These are phyloP conservation scores for Fragilariopsis cylindrus DNA, from an alignment of 108 stramenopile genomes.

Conservation along the genomic window DNA sequence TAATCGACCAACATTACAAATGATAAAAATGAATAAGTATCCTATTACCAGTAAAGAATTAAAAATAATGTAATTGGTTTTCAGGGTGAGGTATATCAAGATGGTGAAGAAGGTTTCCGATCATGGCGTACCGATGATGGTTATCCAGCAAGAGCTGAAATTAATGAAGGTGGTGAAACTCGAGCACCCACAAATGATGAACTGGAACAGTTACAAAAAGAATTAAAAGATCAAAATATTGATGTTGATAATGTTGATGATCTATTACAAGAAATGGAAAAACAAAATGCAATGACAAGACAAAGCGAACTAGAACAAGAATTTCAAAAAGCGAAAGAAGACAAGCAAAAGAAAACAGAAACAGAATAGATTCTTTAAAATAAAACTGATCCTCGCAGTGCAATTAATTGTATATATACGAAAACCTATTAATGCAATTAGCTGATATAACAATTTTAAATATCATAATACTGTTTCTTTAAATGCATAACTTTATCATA, in stretches of 20 bases:
- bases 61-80: constrained; percentile 69
- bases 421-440: too few species aligned
- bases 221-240: constrained; percentile 43
- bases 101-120: constrained; percentile 72
- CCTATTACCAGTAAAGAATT: constrained; percentile 32
- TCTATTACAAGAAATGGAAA: background rate
- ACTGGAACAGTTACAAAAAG: constrained; percentile 54
- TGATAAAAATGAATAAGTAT: constrained; percentile 47
- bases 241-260: constrained; percentile 8
- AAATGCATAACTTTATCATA: too few species aligned
- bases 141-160: constrained; percentile 59
- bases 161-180: constrained; percentile 38
- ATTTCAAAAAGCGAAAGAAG: background rate
- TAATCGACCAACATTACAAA: constrained; percentile 56
- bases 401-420: too few species aligned
- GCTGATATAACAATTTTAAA: too few species aligned
- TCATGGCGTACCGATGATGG: constrained; percentile 75
- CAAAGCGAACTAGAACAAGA: background rate
- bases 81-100: constrained; percentile 76
- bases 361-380: too few species aligned
- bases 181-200: constrained; percentile 61
- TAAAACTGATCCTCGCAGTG: too few species aligned
- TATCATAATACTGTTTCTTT: too few species aligned
- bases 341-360: background rate
- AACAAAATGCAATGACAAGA: background rate